Base-by-base conservation (phyloP, 2,329 filamentous ascomycete genomes). In the Alternaria viburni region DNA sequence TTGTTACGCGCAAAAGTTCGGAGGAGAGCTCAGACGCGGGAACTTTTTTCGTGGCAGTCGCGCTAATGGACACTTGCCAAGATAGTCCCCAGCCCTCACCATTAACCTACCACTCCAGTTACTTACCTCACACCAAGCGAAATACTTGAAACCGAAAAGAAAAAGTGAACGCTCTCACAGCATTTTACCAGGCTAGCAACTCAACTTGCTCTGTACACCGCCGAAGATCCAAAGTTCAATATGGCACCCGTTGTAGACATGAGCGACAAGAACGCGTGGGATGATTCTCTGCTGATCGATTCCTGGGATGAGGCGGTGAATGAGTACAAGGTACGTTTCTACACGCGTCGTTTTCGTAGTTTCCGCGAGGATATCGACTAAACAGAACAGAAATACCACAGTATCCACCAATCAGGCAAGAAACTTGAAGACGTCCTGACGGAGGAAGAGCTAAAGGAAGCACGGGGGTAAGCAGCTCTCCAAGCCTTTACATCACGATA, bases 351-450 rank as follows among this genome's bases (percentile, higher is more conserved):
- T 23, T n/a, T 17, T 8, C 19, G n/a, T 9, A 13, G 13, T 45
- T 10, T 25, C 15, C 36, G n/a, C 12, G 23, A 46, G 50, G 21
- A 46, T 21, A 12, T 45, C 30, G 23, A 51, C 64, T 70, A 43
- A 73, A 45, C 25, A 43, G n/a, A 12, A 36, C 36, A 81, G 79
- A 78, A 77, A 59, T 81, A 80, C 55, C 77, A 81, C 54, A 79
- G 77, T 61, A 79, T 81, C 58, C 71, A 75, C 45, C 73, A 72
- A 51, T 71, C 72, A 51, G 77, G 78, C 43, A 77, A 79, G 65
- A 75, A 73, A 49, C 64, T 80, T 3, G 76, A 80, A 62, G 76
- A 80, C 61, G 74, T 74, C 10, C 59, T 80, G 54, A 76, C 64
- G 8, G 61, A 67, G 56, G 73, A 76, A 41, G 77, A 81, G 57